phyloP scores from a whole-genome alignment of 352 stramenopile species.

The Peronospora tabacina region DNA sequence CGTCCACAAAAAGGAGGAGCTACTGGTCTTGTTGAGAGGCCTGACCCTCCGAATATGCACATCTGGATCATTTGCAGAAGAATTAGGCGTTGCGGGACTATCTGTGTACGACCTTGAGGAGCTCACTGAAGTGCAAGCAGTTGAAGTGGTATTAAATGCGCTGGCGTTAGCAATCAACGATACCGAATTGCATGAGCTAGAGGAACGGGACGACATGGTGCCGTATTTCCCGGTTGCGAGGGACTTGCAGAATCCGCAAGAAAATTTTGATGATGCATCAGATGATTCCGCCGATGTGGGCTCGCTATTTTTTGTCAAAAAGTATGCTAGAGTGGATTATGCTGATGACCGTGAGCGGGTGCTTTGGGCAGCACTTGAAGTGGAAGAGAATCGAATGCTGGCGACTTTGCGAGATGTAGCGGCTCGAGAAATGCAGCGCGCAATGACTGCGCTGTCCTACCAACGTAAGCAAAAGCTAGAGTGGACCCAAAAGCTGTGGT shows the following conservation, averaged over 20 bases:
- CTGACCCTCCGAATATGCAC: slow-evolving; percentile 65
- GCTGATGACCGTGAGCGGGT: slow-evolving; percentile 47
- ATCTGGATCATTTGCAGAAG: slow-evolving; percentile 64
- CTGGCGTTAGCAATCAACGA: slow-evolving; percentile 60
- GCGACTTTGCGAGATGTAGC: slow-evolving; percentile 47
- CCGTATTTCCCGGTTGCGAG: slow-evolving; percentile 59
- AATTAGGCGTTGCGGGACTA: slow-evolving; percentile 42
- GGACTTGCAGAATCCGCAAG: slow-evolving; percentile 31
- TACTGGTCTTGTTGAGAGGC: slow-evolving; percentile 37
- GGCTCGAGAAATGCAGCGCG: slow-evolving; percentile 32
- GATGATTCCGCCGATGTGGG: slow-evolving; percentile 15
- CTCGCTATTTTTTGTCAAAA: slow-evolving; percentile 5
- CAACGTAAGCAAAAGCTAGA: slow-evolving; percentile 22
- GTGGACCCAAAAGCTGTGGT: slow-evolving; percentile 57
- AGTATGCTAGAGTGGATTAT: slow-evolving; percentile 20
- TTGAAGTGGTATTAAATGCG: slow-evolving; percentile 47
- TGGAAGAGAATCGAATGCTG: slow-evolving; percentile 75
- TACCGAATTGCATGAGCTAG: slow-evolving; percentile 59
- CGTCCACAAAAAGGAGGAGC: slow-evolving; percentile 36
- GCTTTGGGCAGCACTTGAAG: slow-evolving; percentile 66
- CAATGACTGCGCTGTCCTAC: slow-evolving; percentile 12
- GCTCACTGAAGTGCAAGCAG: slow-evolving; percentile 48
- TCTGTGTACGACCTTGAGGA: slow-evolving; percentile 48
- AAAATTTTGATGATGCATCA: slow-evolving; percentile 4
- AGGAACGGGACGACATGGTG: slow-evolving; percentile 59